Percentiles rank a stretch among this genome's conserved stretches.
Evolutionary conservation across 164 flowering plant species (phyloP).

Genomic region (Magnolia officinalis): DNA sequence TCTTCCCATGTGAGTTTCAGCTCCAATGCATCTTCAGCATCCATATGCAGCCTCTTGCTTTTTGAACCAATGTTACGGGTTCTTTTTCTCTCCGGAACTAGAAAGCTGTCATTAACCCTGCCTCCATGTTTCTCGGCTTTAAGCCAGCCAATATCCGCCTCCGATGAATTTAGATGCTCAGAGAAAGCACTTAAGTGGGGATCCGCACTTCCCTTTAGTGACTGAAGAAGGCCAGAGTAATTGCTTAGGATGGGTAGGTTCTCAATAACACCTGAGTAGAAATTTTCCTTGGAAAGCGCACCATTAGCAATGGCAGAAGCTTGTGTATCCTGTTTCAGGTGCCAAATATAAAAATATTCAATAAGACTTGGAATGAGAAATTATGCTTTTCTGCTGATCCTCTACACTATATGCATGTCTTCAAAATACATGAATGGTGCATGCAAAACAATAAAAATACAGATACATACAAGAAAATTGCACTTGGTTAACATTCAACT

Average conservation of each 20-base stretch:
- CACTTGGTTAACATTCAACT: background rate
- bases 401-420: background rate
- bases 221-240: conserved; percentile 66
- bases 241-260: conserved; percentile 55
- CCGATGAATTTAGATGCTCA: conserved; percentile 36
- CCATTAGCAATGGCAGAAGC: conserved; percentile 46
- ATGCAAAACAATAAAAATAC: background rate
- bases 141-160: conserved; percentile 43
- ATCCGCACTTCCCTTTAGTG: conserved; percentile 59
- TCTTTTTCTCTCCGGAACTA: conserved; percentile 53
- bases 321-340: conserved; percentile 48
- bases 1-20: conserved; percentile 94
- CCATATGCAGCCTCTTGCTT: conserved; percentile 75
- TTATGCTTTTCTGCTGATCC: background rate
- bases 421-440: background rate
- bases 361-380: background rate
- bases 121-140: conserved; percentile 44
- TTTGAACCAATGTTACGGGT: conserved; percentile 74
- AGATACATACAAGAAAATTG: background rate
- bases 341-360: background rate
- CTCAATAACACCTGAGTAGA: conserved; percentile 56
- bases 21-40: conserved; percentile 79
- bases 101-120: conserved; percentile 33
- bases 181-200: conserved; percentile 49
- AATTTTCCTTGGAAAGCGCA: conserved; percentile 42